These are phyloP conservation scores for Cladorrhinum sp. DNA, from an alignment of 2,329 filamentous ascomycete species.

Conservation along the genomic window DNA sequence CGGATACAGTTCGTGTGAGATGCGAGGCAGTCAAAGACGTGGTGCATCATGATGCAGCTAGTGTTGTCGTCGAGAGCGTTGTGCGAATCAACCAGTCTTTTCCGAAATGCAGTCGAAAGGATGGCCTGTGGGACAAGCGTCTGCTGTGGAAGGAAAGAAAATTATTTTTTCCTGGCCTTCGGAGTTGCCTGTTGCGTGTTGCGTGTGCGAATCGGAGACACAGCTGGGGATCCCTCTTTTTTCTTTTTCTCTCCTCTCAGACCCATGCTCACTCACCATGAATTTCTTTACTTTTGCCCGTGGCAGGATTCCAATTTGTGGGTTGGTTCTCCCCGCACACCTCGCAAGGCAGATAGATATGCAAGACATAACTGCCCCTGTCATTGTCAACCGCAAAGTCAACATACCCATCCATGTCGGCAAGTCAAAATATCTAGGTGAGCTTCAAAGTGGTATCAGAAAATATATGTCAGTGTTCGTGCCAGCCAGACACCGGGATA, in stretches of 20 bases:
- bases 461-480: too few relatives aligned
- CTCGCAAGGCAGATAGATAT: conserved; percentile 8
- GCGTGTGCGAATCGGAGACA: neutral
- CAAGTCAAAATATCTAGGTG: too few relatives aligned
- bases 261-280: neutral
- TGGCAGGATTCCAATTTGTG: conserved; percentile 6
- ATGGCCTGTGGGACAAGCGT: conserved; percentile 8
- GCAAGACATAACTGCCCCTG: conserved; percentile 18
- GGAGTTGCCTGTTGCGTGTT: neutral
- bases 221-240: neutral
- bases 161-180: conserved; percentile 2
- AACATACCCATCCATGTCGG: conserved; percentile 12
- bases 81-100: conserved; percentile 1
- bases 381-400: conserved; percentile 21
- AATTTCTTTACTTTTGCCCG: neutral
- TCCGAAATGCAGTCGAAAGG: conserved; percentile 5
- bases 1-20: neutral
- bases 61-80: conserved; percentile 7
- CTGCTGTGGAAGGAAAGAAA: conserved; percentile 12
- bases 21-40: neutral
- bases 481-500: neutral
- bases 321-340: conserved; percentile 6
- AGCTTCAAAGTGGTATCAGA: too few relatives aligned
- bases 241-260: neutral
- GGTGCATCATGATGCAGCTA: conserved; percentile 7